Evolutionary conservation across 2,329 filamentous ascomycete species (phyloP).

Genomic region (Aschersonia sp.): DNA sequence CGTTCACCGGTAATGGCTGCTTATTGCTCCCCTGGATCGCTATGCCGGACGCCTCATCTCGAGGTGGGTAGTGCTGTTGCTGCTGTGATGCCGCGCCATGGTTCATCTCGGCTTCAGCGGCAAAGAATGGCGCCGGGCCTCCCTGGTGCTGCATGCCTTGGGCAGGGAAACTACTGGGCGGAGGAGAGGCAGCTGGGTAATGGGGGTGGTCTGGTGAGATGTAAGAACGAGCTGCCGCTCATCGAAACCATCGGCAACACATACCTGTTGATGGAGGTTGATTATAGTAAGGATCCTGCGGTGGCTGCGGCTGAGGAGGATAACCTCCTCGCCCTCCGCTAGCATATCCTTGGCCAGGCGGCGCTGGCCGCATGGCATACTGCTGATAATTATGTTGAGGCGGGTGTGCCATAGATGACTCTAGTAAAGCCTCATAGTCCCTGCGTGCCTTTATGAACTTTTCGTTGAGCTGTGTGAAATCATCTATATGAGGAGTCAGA

Average conservation of each 20-base stretch:
- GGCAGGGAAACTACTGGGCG: slow-evolving; percentile 21
- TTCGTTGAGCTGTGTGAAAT: slow-evolving; percentile 96
- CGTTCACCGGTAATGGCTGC: slow-evolving; percentile 20
- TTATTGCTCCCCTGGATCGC: slow-evolving; percentile 6
- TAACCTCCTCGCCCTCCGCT: slow-evolving; percentile 22
- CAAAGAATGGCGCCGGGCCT: slow-evolving; percentile 48
- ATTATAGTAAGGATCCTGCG: slow-evolving; percentile 53
- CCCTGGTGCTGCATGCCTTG: slow-evolving; percentile 32
- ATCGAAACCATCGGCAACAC: background rate
- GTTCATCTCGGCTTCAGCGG: slow-evolving; percentile 41
- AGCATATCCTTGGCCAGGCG: slow-evolving; percentile 29
- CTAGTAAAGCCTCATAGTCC: slow-evolving; percentile 91
- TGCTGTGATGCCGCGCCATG: slow-evolving; percentile 21
- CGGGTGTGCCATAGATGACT: slow-evolving; percentile 94
- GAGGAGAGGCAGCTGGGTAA: slow-evolving; percentile 33
- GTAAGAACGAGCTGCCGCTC: too few species aligned
- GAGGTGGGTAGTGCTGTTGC: slow-evolving; percentile 30
- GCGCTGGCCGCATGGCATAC: slow-evolving; percentile 39
- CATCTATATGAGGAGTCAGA: slow-evolving; percentile 41
- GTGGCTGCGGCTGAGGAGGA: slow-evolving; percentile 12
- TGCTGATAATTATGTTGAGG: slow-evolving; percentile 65
- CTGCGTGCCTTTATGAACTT: slow-evolving; percentile 98
- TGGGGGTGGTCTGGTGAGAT: slow-evolving; percentile 26
- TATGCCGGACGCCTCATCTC: slow-evolving; percentile 34
- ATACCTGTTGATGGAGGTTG: slow-evolving; percentile 31